A percentile compares a stretch with the other conserved stretches of the same genome.
These are phyloP conservation scores for Kewa caespitosa DNA, from an alignment of 179 eudicot genomes.

Conservation along the genomic window DNA sequence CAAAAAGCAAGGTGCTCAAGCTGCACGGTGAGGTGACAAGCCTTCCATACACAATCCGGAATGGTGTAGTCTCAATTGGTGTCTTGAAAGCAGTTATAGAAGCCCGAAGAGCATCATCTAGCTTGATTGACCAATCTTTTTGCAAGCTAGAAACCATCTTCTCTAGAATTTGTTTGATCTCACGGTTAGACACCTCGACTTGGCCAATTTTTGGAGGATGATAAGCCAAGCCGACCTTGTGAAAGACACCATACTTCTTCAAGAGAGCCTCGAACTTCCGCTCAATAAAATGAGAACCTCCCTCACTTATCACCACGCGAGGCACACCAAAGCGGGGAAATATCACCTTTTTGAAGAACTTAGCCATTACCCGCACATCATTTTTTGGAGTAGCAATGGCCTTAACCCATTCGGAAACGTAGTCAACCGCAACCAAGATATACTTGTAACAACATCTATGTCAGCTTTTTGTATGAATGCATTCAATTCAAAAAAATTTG, in stretches of 20 bases:
- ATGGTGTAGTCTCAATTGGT: neutral
- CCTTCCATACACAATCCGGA: neutral
- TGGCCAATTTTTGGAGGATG: constrained; percentile 6
- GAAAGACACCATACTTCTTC: neutral
- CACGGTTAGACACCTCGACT: neutral
- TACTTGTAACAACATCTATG: neutral
- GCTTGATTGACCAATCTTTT: neutral
- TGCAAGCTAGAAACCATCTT: neutral
- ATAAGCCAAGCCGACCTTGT: neutral
- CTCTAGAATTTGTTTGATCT: neutral
- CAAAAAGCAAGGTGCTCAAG: neutral
- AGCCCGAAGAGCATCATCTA: neutral
- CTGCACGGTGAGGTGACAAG: neutral
- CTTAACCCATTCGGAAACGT: constrained; percentile 7
- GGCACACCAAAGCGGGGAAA: constrained; percentile 3
- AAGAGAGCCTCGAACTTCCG: neutral
- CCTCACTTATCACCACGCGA: neutral
- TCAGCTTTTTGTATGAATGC: too few species aligned
- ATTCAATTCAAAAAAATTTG: too few species aligned
- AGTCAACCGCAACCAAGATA: constrained; percentile 1
- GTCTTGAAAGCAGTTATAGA: neutral
- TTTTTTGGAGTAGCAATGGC: neutral
- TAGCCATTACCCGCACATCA: neutral
- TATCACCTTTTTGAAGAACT: neutral
- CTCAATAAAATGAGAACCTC: neutral